Evolutionary conservation across 495 filamentous ascomycete species (phyloP), one percentile per base, ranked within the genome.

Genomic region (Physcia stellaris): DNA sequence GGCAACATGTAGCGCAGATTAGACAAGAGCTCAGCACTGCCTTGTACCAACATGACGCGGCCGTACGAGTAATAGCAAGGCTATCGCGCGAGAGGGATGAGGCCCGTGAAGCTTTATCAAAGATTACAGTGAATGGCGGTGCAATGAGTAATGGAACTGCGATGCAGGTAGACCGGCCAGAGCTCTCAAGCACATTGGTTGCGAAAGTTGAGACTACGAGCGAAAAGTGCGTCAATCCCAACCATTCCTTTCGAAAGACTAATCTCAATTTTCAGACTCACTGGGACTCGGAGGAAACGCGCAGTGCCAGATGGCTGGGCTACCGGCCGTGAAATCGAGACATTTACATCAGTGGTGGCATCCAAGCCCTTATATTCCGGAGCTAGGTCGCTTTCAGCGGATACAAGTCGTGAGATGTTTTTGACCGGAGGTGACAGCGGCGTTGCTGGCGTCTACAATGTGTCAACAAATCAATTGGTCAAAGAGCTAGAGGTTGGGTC

Each of bases 11-110:
- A 43, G 68, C 79, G 30, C 85, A 93, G 52, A 90, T 83, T 20
- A 69, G 87, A 50, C 87, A 96, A 59, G 92, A 98, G 61, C 74
- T 98, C 22, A 81, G 83, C 32, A 84, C 86, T 2, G 83, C 90
- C 11, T 70, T 98, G 24, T 98, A 98, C 58, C 86, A 95, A 58
- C 79, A 95, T 50, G 90, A 98, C 69, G 92, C 88, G 6, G 90
- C 90, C 26, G 75, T 88, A 5, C 70, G 92, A 40, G 90, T 98
- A 35, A 93, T 96, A 59, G 86, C 84, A 28, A 73, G 92, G 22
- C 53, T 98, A 53, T 80, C 84, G 13, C 75, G 70, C 50, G 90
- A 98, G 62, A 65, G 92, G 37, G 88, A 96, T 50, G 88, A 96
- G 54, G 86, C 90, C 20, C 66, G 88, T 47, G 83, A 93, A 59